Conservation (phyloP, 2,329 filamentous ascomycete species). For the Clarireedia paspali region DNA sequence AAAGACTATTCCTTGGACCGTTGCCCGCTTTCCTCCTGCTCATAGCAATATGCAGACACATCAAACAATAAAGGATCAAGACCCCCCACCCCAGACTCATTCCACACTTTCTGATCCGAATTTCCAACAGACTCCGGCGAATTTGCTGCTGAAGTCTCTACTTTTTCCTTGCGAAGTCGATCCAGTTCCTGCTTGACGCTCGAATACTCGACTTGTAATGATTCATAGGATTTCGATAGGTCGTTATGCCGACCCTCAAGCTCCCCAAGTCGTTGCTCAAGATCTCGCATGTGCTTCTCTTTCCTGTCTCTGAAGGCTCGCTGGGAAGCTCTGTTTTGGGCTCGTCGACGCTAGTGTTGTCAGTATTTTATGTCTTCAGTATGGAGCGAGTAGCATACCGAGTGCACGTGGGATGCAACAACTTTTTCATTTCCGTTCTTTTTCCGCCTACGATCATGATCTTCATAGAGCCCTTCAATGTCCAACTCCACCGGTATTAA, state of each 20-base stretch:
- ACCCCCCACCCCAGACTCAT: slow-evolving; percentile 20
- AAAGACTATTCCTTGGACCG: neutral
- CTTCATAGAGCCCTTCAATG: slow-evolving; percentile 29
- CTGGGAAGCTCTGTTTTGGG: slow-evolving; percentile 54
- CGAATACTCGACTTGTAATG: slow-evolving; percentile 35
- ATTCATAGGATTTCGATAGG: slow-evolving; percentile 45
- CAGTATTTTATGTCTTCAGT: neutral
- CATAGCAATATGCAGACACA: slow-evolving; percentile 27
- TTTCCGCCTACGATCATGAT: slow-evolving; percentile 27
- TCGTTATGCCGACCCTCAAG: slow-evolving; percentile 47
- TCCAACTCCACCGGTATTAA: slow-evolving; percentile 29
- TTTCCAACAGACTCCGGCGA: slow-evolving; percentile 10
- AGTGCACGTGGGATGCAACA: slow-evolving; percentile 29
- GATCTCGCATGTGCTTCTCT: slow-evolving; percentile 57
- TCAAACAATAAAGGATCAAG: slow-evolving; percentile 28
- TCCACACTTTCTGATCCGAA: slow-evolving; percentile 15
- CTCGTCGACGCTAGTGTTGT: slow-evolving; percentile 42
- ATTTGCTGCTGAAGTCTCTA: neutral
- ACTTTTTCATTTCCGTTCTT: slow-evolving; percentile 25
- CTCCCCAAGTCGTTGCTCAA: slow-evolving; percentile 48
- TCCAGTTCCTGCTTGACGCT: slow-evolving; percentile 27
- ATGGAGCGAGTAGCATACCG: slow-evolving; percentile 18
- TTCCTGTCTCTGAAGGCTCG: slow-evolving; percentile 55
- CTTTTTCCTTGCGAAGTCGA: slow-evolving; percentile 21
- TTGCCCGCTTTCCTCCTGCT: slow-evolving; percentile 20